Conservation (phyloP, 768 basidiomycete genomes). For the Lyophyllum atratum region DNA sequence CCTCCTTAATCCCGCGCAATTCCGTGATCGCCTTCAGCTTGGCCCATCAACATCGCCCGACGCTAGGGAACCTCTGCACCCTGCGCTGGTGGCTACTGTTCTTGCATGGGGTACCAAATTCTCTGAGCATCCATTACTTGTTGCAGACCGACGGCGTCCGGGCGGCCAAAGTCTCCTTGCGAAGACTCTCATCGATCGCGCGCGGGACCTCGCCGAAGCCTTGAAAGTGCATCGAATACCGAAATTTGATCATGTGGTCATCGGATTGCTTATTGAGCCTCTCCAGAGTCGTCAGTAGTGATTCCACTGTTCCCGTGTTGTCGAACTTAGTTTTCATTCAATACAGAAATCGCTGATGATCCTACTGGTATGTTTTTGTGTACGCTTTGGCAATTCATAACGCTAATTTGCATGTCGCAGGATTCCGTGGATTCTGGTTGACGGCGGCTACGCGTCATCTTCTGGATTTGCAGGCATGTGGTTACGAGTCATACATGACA, state of each 20-base stretch:
- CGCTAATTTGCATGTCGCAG: slow-evolving; percentile 35
- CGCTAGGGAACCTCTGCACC: slow-evolving; percentile 55
- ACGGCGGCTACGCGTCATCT: slow-evolving; percentile 77
- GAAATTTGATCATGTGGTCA: slow-evolving; percentile 78
- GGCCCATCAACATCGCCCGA: slow-evolving; percentile 31
- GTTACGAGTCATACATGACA: slow-evolving; percentile 5
- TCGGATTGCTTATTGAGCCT: slow-evolving; percentile 79
- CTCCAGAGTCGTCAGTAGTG: slow-evolving; percentile 80
- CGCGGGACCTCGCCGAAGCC: slow-evolving; percentile 84
- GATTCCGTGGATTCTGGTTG: slow-evolving; percentile 86
- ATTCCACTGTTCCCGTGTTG: slow-evolving; percentile 7
- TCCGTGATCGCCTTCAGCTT: slow-evolving; percentile 70
- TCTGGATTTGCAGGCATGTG: slow-evolving; percentile 68
- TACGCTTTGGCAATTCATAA: slow-evolving; percentile 7
- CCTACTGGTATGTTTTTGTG: slow-evolving; percentile 61
- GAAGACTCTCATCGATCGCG: slow-evolving; percentile 74
- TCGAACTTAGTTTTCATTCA: slow-evolving; percentile 10
- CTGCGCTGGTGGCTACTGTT: slow-evolving; percentile 81
- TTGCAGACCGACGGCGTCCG: slow-evolving; percentile 72
- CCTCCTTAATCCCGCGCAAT: slow-evolving; percentile 80
- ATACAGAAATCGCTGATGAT: slow-evolving; percentile 70
- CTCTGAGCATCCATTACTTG: slow-evolving; percentile 85
- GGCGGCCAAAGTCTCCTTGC: slow-evolving; percentile 76
- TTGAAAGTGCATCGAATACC: slow-evolving; percentile 85
- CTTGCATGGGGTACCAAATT: slow-evolving; percentile 94